These are phyloP conservation scores for Thraustochytrium striatum DNA, from an alignment of 352 stramenopile species.

Conservation along the genomic window DNA sequence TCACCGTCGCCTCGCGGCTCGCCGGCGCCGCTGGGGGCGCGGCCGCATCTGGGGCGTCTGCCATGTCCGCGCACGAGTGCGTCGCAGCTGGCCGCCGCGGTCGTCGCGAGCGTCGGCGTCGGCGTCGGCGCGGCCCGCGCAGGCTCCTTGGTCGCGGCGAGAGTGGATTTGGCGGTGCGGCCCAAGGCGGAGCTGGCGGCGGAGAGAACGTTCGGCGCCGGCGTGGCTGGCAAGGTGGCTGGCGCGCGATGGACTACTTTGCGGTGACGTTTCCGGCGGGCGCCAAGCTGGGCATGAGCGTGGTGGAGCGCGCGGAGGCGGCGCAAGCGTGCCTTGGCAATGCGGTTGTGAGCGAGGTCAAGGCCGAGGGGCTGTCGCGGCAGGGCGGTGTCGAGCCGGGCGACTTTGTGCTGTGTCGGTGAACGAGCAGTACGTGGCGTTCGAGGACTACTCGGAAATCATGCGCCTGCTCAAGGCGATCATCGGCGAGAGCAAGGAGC, in stretches of 20 bases:
- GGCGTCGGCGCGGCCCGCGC: too few relatives aligned
- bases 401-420: slow-evolving; percentile 34
- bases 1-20: slow-evolving; percentile 58
- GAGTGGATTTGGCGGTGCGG: too few relatives aligned
- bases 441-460: not conserved
- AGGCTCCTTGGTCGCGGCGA: too few relatives aligned
- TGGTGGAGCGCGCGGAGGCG: slow-evolving; percentile 9
- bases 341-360: slow-evolving; percentile 16
- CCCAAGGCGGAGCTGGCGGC: too few relatives aligned
- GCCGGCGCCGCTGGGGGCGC: too few relatives aligned
- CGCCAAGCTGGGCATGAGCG: slow-evolving; percentile 26
- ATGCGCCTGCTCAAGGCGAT: slow-evolving; percentile 9
- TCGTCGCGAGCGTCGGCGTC: too few relatives aligned
- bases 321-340: not conserved
- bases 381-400: slow-evolving; percentile 10
- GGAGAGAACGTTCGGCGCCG: too few relatives aligned
- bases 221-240: too few relatives aligned
- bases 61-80: too few relatives aligned
- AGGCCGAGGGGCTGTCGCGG: not conserved
- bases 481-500: slow-evolving; percentile 29
- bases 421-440: slow-evolving; percentile 43
- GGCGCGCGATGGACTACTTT: slow-evolving; percentile 37
- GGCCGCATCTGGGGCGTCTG: too few relatives aligned
- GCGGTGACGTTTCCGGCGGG: not conserved
- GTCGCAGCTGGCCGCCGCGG: too few relatives aligned